Percentiles rank a stretch among this genome's conserved stretches.
Conservation (phyloP, 2,329 filamentous ascomycete species). For the Ascochyta viciae-villosae region DNA sequence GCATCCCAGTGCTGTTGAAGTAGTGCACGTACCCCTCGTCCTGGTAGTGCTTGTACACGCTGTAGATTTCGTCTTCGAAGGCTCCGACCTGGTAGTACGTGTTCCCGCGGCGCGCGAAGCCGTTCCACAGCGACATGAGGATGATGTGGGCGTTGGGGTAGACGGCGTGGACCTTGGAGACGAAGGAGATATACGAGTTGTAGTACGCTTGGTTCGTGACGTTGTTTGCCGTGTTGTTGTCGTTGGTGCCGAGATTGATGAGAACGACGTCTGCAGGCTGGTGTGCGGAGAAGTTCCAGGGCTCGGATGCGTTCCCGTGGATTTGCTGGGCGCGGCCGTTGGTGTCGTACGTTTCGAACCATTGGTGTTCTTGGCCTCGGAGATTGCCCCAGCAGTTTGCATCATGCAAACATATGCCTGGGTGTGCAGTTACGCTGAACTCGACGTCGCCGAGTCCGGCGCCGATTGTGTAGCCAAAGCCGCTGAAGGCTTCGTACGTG, state of each 20-base stretch:
- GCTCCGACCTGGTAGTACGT: constrained; percentile 57
- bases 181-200: no score
- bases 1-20: constrained; percentile 67
- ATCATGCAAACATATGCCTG: constrained; percentile 65
- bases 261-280: constrained; percentile 52
- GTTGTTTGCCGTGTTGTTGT: no score
- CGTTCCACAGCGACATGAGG: constrained; percentile 60
- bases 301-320: constrained; percentile 49
- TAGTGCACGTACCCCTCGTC: constrained; percentile 63
- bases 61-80: constrained; percentile 59
- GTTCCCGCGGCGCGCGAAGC: constrained; percentile 61
- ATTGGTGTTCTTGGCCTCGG: constrained; percentile 56
- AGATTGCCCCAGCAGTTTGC: constrained; percentile 60
- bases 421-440: constrained; percentile 65
- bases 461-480: constrained; percentile 63
- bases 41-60: constrained; percentile 61
- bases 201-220: no score
- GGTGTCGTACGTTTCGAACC: constrained; percentile 65
- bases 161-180: constrained; percentile 12
- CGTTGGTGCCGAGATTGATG: constrained; percentile 56
- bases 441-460: constrained; percentile 66
- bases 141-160: constrained; percentile 55
- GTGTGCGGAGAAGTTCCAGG: constrained; percentile 45
- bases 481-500: constrained; percentile 65
- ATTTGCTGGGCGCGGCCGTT: constrained; percentile 54